Base-by-base conservation (phyloP, 2,329 filamentous ascomycete genomes). In the Metarhizium humberi region DNA sequence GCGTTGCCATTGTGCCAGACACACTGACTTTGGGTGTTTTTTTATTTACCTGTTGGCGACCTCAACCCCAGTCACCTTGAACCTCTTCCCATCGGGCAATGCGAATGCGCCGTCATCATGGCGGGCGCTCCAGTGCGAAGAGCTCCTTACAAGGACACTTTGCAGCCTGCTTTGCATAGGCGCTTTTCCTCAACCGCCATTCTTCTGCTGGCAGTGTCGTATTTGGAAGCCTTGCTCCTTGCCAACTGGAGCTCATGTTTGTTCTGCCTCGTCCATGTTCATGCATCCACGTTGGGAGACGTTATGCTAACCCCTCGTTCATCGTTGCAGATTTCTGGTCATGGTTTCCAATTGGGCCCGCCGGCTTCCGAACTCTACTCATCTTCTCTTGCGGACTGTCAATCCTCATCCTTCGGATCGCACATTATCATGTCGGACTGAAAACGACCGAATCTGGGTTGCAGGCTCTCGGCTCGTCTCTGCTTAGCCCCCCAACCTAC, bases 81-180 rank as follows among this genome's bases (percentile, higher is more conserved):
- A 56, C 53, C 57, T 57, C 49, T 20, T 54, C 56, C 46, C 50
- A 14, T 30, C 56, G 29, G 55, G 55, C 66, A 57, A 58, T 58
- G 72, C 73, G 66, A 69, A 78, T 76, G 74, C 67, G 66, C 71
- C 68, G 70, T 69, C 64, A 74, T 67, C 51, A 82, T 82, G 78
- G 74, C 78, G 64, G 69, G 68, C 65, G 70, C 72, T 66, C 75
- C 72, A 67, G 78, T 75, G 73, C 83, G 76, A 78, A 80, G 69
- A 66, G 73, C 76, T 64, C 76, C 80, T 51, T 95, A 96, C 73
- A 87, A 90, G 77, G 90, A 96, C 74, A 95, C 95, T 70, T 75
- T 96, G 62, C 95, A 92, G 58, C 92, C 92, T 51, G 86, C 88
- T 53, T 77, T 96, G 60, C 92, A 97, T 71, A 81, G 88, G 64